Percentiles rank a stretch among this genome's conserved stretches.
Evolutionary conservation across 78 protist genomes (phyloP).

Genomic region (Speleostelium caveatum): DNA sequence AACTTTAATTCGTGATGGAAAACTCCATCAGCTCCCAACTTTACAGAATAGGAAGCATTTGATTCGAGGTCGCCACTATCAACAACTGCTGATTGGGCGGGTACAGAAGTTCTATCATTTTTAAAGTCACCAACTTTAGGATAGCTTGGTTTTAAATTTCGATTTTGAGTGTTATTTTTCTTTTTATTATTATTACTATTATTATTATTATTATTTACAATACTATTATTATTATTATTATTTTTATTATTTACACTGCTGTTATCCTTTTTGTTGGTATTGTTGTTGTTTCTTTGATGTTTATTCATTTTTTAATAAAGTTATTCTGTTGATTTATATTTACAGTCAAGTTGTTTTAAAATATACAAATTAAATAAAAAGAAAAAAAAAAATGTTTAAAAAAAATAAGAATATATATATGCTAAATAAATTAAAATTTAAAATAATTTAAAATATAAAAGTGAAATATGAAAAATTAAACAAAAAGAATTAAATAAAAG

Average conservation of each 20-base stretch:
- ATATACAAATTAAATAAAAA: too few species aligned
- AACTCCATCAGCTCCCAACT: not conserved
- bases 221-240: not conserved
- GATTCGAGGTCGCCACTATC: slow-evolving; percentile 11
- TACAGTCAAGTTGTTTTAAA: not conserved
- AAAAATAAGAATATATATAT: not conserved
- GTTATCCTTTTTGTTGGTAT: not conserved
- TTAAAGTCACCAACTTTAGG: slow-evolving; percentile 13
- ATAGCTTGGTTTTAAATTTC: not conserved
- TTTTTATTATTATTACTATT: slow-evolving; percentile 2
- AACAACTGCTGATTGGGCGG: slow-evolving; percentile 24
- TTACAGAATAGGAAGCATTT: not conserved
- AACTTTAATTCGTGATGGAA: slow-evolving; percentile 56
- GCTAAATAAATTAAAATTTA: too few species aligned
- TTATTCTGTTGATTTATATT: not conserved
- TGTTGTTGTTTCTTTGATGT: not conserved
- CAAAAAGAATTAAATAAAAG: too few species aligned
- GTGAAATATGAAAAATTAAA: not conserved
- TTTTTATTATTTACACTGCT: not conserved
- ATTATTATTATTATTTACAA: not conserved
- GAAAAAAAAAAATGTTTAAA: not conserved
- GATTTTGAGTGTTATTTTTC: slow-evolving; percentile 3
- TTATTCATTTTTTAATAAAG: not conserved
- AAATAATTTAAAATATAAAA: too few species aligned
- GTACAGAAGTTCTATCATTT: slow-evolving; percentile 6